Evolutionary conservation across 495 filamentous ascomycete genomes (phyloP).

Genomic region (Neohortaea acidophila): DNA sequence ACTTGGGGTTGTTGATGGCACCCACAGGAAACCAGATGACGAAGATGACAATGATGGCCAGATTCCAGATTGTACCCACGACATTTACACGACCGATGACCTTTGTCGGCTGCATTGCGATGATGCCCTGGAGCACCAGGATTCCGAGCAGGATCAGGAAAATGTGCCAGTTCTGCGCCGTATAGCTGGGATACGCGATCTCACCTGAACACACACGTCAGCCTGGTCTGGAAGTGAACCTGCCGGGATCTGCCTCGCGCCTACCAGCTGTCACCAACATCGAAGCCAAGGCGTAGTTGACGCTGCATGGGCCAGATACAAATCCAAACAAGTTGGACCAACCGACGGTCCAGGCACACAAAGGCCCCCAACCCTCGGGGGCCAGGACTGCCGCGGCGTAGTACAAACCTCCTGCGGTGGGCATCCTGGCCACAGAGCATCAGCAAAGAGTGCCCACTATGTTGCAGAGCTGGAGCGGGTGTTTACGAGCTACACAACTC

Average conservation of each 20-base stretch:
- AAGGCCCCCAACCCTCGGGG: constrained; percentile 56
- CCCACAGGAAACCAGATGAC: constrained; percentile 54
- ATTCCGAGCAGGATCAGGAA: constrained; percentile 56
- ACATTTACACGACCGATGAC: constrained; percentile 68
- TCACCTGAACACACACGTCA: constrained; percentile 60
- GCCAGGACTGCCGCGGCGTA: constrained; percentile 69
- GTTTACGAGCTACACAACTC: constrained; percentile 51
- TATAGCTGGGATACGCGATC: constrained; percentile 49
- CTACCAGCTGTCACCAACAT: constrained; percentile 46
- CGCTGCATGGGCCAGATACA: constrained; percentile 52
- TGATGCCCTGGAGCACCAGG: constrained; percentile 53
- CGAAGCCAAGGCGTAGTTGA: constrained; percentile 50
- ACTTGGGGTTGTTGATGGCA: constrained; percentile 52
- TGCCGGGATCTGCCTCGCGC: constrained; percentile 49
- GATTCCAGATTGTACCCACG: constrained; percentile 58
- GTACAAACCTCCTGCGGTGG: constrained; percentile 62
- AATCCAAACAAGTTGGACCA: constrained; percentile 49
- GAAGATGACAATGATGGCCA: constrained; percentile 51
- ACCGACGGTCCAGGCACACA: constrained; percentile 44
- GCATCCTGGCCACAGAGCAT: too few relatives aligned
- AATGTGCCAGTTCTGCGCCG: constrained; percentile 50
- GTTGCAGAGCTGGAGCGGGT: too few relatives aligned
- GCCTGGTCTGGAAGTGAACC: constrained; percentile 46
- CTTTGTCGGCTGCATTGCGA: constrained; percentile 60
- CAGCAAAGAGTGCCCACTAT: too few relatives aligned